Evolutionary conservation across 2,329 filamentous ascomycete genomes (phyloP).

Genomic region (Fusarium acutatum): DNA sequence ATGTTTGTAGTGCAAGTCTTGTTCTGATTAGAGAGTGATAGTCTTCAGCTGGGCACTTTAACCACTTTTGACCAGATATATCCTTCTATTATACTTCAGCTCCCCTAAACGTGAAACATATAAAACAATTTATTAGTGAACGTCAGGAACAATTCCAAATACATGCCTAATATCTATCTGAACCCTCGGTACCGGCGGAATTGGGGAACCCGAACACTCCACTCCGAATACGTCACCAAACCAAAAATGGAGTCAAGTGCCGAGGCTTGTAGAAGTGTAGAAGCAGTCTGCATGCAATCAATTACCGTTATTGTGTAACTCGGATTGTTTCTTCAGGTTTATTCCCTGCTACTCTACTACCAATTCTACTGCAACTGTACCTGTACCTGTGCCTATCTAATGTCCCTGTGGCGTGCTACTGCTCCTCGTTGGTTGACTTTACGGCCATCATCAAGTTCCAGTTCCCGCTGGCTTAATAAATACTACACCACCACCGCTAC

Average conservation of each 20-base stretch:
- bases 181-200: slow-evolving; percentile 34
- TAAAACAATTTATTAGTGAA: neutral
- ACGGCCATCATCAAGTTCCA: slow-evolving; percentile 2
- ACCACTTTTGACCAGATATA: slow-evolving; percentile 12
- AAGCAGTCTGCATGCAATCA: slow-evolving; percentile 2
- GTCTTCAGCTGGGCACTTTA: neutral
- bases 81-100: neutral
- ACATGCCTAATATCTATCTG: neutral
- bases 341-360: neutral
- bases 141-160: slow-evolving; percentile 18
- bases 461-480: slow-evolving; percentile 28
- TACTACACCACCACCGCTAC: slow-evolving; percentile 14
- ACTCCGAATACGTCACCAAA: slow-evolving; percentile 32
- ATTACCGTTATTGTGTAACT: neutral
- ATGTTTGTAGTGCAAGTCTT: neutral
- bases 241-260: slow-evolving; percentile 32
- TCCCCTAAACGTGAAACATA: neutral
- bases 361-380: neutral
- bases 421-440: slow-evolving; percentile 4
- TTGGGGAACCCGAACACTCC: slow-evolving; percentile 27
- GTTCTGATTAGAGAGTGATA: slow-evolving; percentile 8
- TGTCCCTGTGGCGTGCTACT: slow-evolving; percentile 23
- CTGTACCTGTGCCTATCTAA: neutral
- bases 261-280: slow-evolving; percentile 32
- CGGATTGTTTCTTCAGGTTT: neutral